Percentiles rank a stretch among this genome's conserved stretches.
Conservation (phyloP, 805 yeast species). For the Barnettozyma botsteinii region DNA sequence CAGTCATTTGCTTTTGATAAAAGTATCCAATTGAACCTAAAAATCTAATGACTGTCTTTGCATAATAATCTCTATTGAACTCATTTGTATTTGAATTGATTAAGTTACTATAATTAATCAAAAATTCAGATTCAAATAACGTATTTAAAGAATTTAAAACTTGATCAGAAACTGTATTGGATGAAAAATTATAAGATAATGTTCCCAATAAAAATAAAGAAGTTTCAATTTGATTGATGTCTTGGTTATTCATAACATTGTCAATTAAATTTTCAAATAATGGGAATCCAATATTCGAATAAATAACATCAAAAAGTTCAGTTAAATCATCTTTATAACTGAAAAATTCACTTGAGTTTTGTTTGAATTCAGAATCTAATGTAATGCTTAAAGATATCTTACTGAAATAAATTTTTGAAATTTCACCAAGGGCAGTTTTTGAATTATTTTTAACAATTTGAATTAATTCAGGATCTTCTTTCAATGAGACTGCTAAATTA, state of each 20-base stretch:
- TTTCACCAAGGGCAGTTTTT: slow-evolving; percentile 38
- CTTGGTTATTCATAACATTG: slow-evolving; percentile 28
- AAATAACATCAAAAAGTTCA: slow-evolving; percentile 69
- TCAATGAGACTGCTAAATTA: slow-evolving; percentile 26
- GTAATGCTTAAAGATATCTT: slow-evolving; percentile 47
- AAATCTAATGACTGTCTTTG: slow-evolving; percentile 48
- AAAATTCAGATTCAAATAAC: slow-evolving; percentile 28
- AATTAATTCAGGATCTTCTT: slow-evolving; percentile 29
- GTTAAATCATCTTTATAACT: slow-evolving; percentile 68
- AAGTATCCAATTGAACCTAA: slow-evolving; percentile 57
- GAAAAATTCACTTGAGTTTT: slow-evolving; percentile 44
- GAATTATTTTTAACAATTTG: slow-evolving; percentile 30
- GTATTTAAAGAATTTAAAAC: slow-evolving; percentile 19
- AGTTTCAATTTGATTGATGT: slow-evolving; percentile 46
- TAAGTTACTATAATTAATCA: slow-evolving; percentile 17
- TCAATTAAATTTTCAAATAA: slow-evolving; percentile 41
- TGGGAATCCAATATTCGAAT: slow-evolving; percentile 54
- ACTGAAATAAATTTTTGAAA: slow-evolving; percentile 61
- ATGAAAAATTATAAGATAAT: slow-evolving; percentile 46
- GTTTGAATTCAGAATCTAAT: slow-evolving; percentile 30
- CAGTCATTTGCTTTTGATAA: slow-evolving; percentile 47
- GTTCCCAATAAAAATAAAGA: slow-evolving; percentile 53
- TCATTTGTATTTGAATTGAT: slow-evolving; percentile 11
- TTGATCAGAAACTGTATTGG: slow-evolving; percentile 22
- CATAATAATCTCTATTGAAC: slow-evolving; percentile 23